Base-by-base conservation (phyloP, 805 yeast species). In the Kuraishia hungarica region DNA sequence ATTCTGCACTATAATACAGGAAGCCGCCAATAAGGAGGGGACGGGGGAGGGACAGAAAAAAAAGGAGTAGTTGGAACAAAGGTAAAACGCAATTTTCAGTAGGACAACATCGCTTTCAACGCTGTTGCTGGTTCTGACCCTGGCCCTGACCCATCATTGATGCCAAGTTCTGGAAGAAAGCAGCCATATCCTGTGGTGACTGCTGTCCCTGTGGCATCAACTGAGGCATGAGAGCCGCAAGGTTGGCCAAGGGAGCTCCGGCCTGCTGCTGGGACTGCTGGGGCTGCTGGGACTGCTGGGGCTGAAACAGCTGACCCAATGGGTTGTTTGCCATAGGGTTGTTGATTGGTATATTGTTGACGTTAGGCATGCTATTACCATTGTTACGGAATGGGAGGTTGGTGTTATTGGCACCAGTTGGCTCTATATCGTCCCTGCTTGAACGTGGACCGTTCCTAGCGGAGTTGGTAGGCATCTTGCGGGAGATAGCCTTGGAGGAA, bases 381-480 rank as follows among this genome's bases (percentile, higher is more conserved):
- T 24, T 24, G 29, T 23, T 23, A 48, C 50, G 28, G 29, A 8
- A 23, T 46, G 54, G 51, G 23, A 23, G n/a, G 53, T 50, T 39
- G 51, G 29, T 35, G 26, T 19, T n/a, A 48, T 47, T 28, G 48
- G 28, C 24, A 21, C 39, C 26, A 19, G 35, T 24, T 19, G 51
- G 20, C 35, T 48, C 48, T 24, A 46, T 54, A 19, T 35, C 51
- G 24, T 51, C 50, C 35, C 53, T 50, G 50, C 86, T 85, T 2
- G 96, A 87, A 65, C 86, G 83, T 35, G 96, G 96, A 2, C 96
- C 96, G 68, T 86, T 85, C 72, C 88, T 81, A 4, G 91, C 81
- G 20, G 89, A 83, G 68, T 91, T 91, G 3, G 96, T 89, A 19
- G 97, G 96, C 96, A 90, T 88, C 67, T 89, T 88, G 71, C 84